Conservation (phyloP, 1,139 yeast species). For the Yamadazyma mexicana region DNA sequence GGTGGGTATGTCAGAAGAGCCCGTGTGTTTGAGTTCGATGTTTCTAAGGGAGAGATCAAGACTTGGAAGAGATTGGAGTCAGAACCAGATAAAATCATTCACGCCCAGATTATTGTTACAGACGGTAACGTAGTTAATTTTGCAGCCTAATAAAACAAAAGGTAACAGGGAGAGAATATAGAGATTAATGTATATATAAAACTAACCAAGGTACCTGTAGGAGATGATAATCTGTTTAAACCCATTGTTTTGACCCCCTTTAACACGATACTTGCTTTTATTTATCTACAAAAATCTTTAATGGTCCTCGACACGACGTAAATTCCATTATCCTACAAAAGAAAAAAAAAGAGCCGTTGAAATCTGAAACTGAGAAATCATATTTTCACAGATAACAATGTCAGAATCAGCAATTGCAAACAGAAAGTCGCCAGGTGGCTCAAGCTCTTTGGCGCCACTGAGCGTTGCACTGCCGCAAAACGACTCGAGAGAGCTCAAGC, state of each 20-base stretch:
- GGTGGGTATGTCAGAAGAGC: conserved; percentile 80
- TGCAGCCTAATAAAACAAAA: background rate
- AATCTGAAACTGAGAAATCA: background rate
- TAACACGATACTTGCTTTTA: too few relatives aligned
- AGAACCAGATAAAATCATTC: conserved; percentile 51
- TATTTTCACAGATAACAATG: conserved; percentile 1
- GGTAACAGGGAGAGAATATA: background rate
- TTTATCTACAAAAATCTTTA: too few relatives aligned
- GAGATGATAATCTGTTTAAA: too few relatives aligned
- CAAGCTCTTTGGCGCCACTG: background rate
- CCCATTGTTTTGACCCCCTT: too few relatives aligned
- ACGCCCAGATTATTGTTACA: conserved; percentile 57
- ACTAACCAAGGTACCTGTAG: too few relatives aligned
- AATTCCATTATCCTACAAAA: too few relatives aligned
- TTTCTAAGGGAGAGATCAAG: conserved; percentile 48
- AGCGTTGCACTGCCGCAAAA: conserved; percentile 8
- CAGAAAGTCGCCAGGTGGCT: background rate
- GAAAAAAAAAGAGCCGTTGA: too few relatives aligned
- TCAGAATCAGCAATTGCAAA: conserved; percentile 2
- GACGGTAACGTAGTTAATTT: conserved; percentile 40
- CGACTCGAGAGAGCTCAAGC: conserved; percentile 27
- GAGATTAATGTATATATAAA: too few relatives aligned
- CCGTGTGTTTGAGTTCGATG: conserved; percentile 67
- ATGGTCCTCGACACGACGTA: too few relatives aligned
- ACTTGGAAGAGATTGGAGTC: conserved; percentile 75